Percentiles rank a stretch among this genome's conserved stretches.
Evolutionary conservation across 1,284 basidiomycete genomes (phyloP).

Genomic region (Malassezia psittaci): DNA sequence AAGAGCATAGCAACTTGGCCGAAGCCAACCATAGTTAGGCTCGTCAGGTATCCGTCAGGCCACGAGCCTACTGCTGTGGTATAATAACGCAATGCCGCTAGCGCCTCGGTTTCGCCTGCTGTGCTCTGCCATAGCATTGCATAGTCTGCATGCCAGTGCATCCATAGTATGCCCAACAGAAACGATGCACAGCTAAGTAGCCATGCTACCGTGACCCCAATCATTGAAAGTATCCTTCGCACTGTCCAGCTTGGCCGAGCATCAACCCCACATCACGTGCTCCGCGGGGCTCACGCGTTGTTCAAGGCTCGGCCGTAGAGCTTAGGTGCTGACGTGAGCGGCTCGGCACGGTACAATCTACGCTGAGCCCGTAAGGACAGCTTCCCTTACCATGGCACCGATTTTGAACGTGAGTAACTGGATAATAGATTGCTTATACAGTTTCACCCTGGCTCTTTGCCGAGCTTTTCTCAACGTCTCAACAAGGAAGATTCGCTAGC

Average conservation of each 20-base stretch:
- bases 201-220: slow-evolving; percentile 23
- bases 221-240: slow-evolving; percentile 13
- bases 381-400: slow-evolving; percentile 26
- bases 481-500: slow-evolving; percentile 35
- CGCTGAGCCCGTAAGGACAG: not conserved
- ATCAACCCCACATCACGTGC: slow-evolving; percentile 1
- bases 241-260: too few relatives aligned
- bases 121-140: slow-evolving; percentile 42
- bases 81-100: slow-evolving; percentile 42
- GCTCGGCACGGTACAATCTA: not conserved
- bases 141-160: slow-evolving; percentile 47
- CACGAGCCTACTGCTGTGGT: slow-evolving; percentile 29
- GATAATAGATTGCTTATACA: slow-evolving; percentile 2
- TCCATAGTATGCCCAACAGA: slow-evolving; percentile 36
- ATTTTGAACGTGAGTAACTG: slow-evolving; percentile 35
- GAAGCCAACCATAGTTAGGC: slow-evolving; percentile 25
- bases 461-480: slow-evolving; percentile 41
- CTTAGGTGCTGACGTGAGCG: not conserved
- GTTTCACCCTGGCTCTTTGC: slow-evolving; percentile 43
- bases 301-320: not conserved
- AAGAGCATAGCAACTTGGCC: slow-evolving; percentile 24
- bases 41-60: slow-evolving; percentile 20
- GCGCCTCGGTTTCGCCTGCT: slow-evolving; percentile 29
- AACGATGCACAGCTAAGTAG: slow-evolving; percentile 31
- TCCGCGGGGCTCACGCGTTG: not conserved